These are phyloP conservation scores for Malassezia obtusa DNA, from an alignment of 1,284 basidiomycete genomes.

Conservation along the genomic window DNA sequence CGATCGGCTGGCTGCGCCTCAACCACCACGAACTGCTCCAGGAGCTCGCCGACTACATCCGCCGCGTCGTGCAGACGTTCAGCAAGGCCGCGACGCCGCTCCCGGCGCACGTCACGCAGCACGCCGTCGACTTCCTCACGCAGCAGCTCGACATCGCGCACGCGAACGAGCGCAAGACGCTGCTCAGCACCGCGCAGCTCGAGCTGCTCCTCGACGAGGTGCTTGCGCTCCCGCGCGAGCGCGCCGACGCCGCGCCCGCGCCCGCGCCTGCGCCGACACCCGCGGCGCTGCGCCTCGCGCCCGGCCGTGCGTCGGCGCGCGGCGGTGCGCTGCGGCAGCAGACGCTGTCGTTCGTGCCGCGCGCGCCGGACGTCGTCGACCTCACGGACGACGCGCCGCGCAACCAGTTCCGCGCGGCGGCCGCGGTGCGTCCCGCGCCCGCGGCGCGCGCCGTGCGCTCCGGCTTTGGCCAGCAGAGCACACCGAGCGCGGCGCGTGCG, in stretches of 20 bases:
- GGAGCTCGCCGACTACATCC: slow-evolving; percentile 35
- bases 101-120: slow-evolving; percentile 23
- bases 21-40: slow-evolving; percentile 44
- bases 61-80: slow-evolving; percentile 32
- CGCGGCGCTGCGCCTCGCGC: slow-evolving; percentile 10
- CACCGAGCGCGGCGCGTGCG: not conserved
- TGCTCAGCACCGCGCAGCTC: slow-evolving; percentile 32
- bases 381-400: slow-evolving; percentile 4
- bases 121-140: slow-evolving; percentile 35
- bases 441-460: slow-evolving; percentile 2
- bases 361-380: slow-evolving; percentile 2
- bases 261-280: not conserved
- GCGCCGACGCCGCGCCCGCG: slow-evolving; percentile 20
- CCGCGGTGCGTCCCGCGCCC: not conserved
- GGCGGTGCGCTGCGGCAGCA: slow-evolving; percentile 19
- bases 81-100: slow-evolving; percentile 20
- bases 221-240: slow-evolving; percentile 17
- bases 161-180: slow-evolving; percentile 24
- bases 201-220: slow-evolving; percentile 26
- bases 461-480: slow-evolving; percentile 17
- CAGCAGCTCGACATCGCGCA: slow-evolving; percentile 34
- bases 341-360: slow-evolving; percentile 12
- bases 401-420: not conserved
- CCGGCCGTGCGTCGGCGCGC: not conserved
- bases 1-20: slow-evolving; percentile 42